Conservation (phyloP, 192 early-diverging fungal species). For the Dissophora globulifera region DNA sequence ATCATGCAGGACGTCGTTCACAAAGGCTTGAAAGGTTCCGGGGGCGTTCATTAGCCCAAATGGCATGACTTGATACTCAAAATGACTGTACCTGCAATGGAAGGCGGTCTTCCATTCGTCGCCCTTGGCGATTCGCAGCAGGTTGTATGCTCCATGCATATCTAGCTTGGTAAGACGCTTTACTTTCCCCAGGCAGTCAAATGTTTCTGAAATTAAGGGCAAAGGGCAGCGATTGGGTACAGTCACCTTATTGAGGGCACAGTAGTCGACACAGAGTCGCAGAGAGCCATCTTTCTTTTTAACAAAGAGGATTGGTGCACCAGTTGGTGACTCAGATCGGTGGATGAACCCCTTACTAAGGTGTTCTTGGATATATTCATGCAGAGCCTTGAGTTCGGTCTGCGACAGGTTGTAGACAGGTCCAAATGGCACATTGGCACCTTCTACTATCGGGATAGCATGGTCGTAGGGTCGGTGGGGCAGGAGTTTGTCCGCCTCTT, state of each 20-base stretch:
- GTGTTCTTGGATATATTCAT: slow-evolving; percentile 38
- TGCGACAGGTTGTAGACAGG: slow-evolving; percentile 41
- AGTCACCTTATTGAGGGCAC: slow-evolving; percentile 62
- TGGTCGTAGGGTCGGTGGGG: slow-evolving; percentile 22
- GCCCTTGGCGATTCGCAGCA: slow-evolving; percentile 42
- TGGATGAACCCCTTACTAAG: slow-evolving; percentile 18
- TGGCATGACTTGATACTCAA: slow-evolving; percentile 50
- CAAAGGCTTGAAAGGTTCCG: slow-evolving; percentile 51
- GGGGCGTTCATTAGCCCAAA: slow-evolving; percentile 55
- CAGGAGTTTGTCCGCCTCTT: slow-evolving; percentile 5
- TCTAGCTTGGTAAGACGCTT: slow-evolving; percentile 60
- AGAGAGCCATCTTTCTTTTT: slow-evolving; percentile 27
- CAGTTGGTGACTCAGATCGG: slow-evolving; percentile 10
- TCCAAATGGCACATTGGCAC: background rate
- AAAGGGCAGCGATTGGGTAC: slow-evolving; percentile 60
- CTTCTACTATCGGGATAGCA: slow-evolving; percentile 1
- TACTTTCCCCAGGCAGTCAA: slow-evolving; percentile 46
- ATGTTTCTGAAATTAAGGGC: slow-evolving; percentile 61
- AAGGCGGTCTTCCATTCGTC: slow-evolving; percentile 59
- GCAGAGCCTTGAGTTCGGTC: slow-evolving; percentile 28
- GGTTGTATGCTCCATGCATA: slow-evolving; percentile 54
- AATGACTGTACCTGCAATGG: slow-evolving; percentile 30
- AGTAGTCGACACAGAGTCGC: slow-evolving; percentile 46
- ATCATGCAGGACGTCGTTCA: slow-evolving; percentile 50
- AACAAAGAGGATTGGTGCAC: slow-evolving; percentile 18